These are phyloP conservation scores for Achaetomium macrosporum DNA, from an alignment of 2,329 filamentous ascomycete species.

Conservation along the genomic window DNA sequence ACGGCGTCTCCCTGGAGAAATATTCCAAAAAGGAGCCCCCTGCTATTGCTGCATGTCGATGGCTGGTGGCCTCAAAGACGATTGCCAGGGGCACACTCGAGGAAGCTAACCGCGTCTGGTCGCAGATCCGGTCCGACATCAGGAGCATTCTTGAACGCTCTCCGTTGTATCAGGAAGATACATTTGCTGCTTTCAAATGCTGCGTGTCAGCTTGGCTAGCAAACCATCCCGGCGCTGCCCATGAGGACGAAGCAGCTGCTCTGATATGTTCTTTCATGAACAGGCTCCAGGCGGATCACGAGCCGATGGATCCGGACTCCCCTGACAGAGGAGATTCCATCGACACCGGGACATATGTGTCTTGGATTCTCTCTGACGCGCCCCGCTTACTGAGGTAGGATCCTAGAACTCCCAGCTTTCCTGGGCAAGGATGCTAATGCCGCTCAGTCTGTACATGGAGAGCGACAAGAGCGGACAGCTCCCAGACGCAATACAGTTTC, in stretches of 20 bases:
- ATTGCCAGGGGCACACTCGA: slow-evolving; percentile 25
- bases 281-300: slow-evolving; percentile 20
- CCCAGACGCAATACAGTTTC: slow-evolving; percentile 12
- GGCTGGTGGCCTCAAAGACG: slow-evolving; percentile 25
- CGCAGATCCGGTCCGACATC: slow-evolving; percentile 22
- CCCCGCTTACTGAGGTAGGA: slow-evolving; percentile 18
- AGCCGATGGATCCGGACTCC: neutral
- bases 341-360: slow-evolving; percentile 13
- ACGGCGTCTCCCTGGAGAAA: slow-evolving; percentile 16
- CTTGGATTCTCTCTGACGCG: slow-evolving; percentile 21
- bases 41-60: slow-evolving; percentile 18
- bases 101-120: slow-evolving; percentile 27
- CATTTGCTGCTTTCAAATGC: slow-evolving; percentile 30
- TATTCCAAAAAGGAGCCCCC: slow-evolving; percentile 17
- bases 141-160: slow-evolving; percentile 22
- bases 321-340: neutral
- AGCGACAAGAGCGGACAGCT: slow-evolving; percentile 5
- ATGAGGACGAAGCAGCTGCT: slow-evolving; percentile 25
- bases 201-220: slow-evolving; percentile 29
- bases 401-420: no score
- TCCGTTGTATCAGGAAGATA: slow-evolving; percentile 16
- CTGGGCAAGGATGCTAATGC: neutral
- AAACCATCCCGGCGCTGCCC: slow-evolving; percentile 21
- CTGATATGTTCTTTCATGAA: slow-evolving; percentile 26
- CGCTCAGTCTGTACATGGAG: slow-evolving; percentile 15